phyloP scores from a whole-genome alignment of 140 eudicot species.

The Ambrosia hybrid region DNA sequence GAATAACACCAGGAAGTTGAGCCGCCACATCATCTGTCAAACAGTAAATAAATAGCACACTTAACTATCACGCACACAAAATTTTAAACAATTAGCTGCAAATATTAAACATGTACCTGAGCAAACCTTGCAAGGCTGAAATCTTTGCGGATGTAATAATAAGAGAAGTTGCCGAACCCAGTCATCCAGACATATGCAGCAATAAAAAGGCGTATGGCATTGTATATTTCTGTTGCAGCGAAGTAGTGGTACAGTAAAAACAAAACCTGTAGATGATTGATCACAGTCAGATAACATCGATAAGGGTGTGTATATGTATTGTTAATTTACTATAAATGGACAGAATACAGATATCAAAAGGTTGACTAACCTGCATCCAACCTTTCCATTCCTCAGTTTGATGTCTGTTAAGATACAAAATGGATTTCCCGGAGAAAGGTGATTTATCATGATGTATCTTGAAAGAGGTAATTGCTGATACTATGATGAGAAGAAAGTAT shows the following conservation, averaged over 20 bases:
- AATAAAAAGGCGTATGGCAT: conserved; percentile 76
- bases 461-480: conserved; percentile 81
- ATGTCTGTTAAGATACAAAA: conserved; percentile 83
- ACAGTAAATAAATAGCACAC: conserved; percentile 10
- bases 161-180: conserved; percentile 92
- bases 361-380: conserved; percentile 82
- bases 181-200: conserved; percentile 98
- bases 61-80: conserved; percentile 5
- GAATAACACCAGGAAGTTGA: conserved; percentile 75
- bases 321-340: background rate
- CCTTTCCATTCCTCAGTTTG: conserved; percentile 99
- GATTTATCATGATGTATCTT: conserved; percentile 81
- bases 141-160: conserved; percentile 86
- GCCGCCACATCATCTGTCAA: conserved; percentile 96
- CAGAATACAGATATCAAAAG: conserved; percentile 1
- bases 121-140: conserved; percentile 85
- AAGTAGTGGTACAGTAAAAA: conserved; percentile 91
- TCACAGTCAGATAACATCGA: conserved; percentile 23
- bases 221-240: conserved; percentile 80
- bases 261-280: conserved; percentile 49
- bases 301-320: background rate
- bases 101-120: conserved; percentile 49
- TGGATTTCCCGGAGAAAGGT: conserved; percentile 70
- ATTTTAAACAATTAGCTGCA: background rate
- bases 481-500: conserved; percentile 82